Evolutionary conservation across 495 filamentous ascomycete species (phyloP), one percentile per base, ranked within the genome.

Genomic region (Trichoderma parareesei): DNA sequence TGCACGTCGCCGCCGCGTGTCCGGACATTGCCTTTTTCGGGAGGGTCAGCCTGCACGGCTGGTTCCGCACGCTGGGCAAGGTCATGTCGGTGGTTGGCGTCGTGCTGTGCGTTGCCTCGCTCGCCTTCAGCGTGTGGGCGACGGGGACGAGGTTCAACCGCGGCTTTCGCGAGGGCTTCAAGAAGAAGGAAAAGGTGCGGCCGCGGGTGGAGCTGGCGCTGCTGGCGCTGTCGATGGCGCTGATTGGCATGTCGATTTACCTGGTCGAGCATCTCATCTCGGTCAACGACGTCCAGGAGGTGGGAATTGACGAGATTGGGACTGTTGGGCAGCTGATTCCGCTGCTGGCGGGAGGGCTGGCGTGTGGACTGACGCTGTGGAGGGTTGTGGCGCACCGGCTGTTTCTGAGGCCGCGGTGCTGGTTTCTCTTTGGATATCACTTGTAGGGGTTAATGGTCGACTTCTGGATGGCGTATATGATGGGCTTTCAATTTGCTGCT

Each of bases 61-160:
- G 66, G 68, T 69, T 69, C 61, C 60, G 61, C n/a, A 63, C 65
- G 6, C 61, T 69, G n/a, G 64, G 68, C 27, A 67, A 69, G 46
- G 60, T 41, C 4, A 18, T 63, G 10, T 44, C 68, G 0, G 48
- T 67, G 16, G 4, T 43, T 2, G 57, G 68, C 5, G 61, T 69
- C n/a, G 61, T 18, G 7, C 40, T 64, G 6, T 38, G 53, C 14
- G 62, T 59, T 13, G 60, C 44, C 5, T 38, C 63, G 41, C 41
- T 69, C 13, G 18, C 46, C 13, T 69, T 61, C 65, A 64, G 38
- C 20, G 61, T 35, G 41, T 37, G 14, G 20, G 41, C 27, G 16
- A 37, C 41, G 1, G 5, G 18, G n/a, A 63, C 18, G 61, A 16
- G 61, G 11, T 37, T 43, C 14, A 44, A 2, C 4, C 38, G 61